Percentiles rank a stretch among this genome's conserved stretches.
Conservation (phyloP, 2,329 filamentous ascomycete species). For the Madurella fahalii region DNA sequence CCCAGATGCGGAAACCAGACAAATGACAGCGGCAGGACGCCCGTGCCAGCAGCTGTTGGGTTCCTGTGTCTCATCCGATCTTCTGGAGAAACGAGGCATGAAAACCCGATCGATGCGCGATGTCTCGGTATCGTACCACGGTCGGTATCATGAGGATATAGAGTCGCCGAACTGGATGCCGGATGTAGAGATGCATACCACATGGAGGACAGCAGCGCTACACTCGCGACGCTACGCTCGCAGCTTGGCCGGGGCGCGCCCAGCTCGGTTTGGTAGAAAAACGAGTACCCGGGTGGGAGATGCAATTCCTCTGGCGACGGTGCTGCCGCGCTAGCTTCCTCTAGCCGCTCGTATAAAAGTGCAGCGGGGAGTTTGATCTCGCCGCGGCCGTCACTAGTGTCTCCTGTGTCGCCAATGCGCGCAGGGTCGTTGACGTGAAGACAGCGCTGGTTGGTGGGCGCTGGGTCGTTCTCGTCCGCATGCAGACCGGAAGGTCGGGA, state of each 20-base stretch:
- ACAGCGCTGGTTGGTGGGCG: neutral
- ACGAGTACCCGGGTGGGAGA: neutral
- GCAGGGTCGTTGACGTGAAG: neutral
- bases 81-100: neutral
- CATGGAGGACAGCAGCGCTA: neutral
- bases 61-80: neutral
- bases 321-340: constrained; percentile 14
- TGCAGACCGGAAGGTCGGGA: constrained; percentile 24
- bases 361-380: constrained; percentile 7
- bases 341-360: constrained; percentile 12
- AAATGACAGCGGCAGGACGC: neutral
- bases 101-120: no score
- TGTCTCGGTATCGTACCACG: no score
- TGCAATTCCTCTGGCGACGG: neutral
- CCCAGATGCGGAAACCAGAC: neutral
- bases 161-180: neutral
- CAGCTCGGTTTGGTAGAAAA: neutral
- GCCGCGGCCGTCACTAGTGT: constrained; percentile 1
- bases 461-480: constrained; percentile 5
- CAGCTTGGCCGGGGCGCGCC: neutral
- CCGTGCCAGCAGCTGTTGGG: neutral
- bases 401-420: neutral
- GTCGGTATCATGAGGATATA: neutral
- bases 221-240: neutral
- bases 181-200: neutral